phyloP scores from a whole-genome alignment of 163 green algal species.

The Prototheca wickerhamii region DNA sequence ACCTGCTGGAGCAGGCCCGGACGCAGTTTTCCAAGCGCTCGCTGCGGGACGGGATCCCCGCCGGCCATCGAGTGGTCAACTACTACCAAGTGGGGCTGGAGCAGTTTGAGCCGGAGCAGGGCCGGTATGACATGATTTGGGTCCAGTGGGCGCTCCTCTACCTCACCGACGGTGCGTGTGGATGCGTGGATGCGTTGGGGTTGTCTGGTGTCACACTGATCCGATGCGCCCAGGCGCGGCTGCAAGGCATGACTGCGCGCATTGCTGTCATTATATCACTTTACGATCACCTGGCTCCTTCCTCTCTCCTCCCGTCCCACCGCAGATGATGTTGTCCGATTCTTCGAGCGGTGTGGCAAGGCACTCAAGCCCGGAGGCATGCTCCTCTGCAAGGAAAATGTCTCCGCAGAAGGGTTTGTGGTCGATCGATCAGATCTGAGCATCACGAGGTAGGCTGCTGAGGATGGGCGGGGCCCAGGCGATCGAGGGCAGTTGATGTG shows the following conservation, averaged over 20 bases:
- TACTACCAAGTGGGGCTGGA: slow-evolving; percentile 66
- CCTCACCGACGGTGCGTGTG: slow-evolving; percentile 70
- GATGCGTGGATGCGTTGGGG: background rate
- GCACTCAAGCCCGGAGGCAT: slow-evolving; percentile 71
- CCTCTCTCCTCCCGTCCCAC: background rate
- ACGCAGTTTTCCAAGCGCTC: background rate
- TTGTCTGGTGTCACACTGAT: background rate
- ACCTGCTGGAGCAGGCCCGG: slow-evolving; percentile 58
- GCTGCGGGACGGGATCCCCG: slow-evolving; percentile 9
- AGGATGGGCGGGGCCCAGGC: background rate
- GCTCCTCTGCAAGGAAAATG: slow-evolving; percentile 94
- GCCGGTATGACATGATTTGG: slow-evolving; percentile 82
- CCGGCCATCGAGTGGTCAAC: slow-evolving; percentile 24
- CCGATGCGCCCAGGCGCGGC: no score
- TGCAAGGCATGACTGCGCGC: no score
- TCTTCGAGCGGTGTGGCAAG: slow-evolving; percentile 49
- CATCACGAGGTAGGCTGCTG: slow-evolving; percentile 57
- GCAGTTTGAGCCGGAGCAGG: slow-evolving; percentile 45
- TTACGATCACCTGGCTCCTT: no score
- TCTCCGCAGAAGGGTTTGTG: slow-evolving; percentile 77
- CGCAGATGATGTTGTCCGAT: slow-evolving; percentile 58
- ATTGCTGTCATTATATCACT: no score
- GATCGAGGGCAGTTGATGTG: no score
- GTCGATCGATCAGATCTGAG: slow-evolving; percentile 84
- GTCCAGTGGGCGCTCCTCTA: slow-evolving; percentile 87